phyloP scores from a whole-genome alignment of 108 stramenopile species.

The Skeletonema grethae region DNA sequence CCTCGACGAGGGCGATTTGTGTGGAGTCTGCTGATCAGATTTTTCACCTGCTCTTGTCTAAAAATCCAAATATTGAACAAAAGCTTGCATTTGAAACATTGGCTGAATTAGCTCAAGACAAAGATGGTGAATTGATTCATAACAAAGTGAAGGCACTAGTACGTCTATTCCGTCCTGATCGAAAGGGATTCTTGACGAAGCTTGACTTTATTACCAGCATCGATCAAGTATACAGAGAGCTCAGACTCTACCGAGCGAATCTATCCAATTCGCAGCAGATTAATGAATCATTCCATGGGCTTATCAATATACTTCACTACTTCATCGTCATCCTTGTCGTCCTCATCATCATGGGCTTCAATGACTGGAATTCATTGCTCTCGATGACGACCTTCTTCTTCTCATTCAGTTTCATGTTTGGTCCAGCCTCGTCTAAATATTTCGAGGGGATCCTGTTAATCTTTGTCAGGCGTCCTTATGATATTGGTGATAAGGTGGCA shows the following conservation, averaged over 20 bases:
- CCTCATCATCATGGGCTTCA: constrained; percentile 50
- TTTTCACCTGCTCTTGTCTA: constrained; percentile 50
- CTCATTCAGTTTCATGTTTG: constrained; percentile 64
- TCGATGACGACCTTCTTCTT: constrained; percentile 58
- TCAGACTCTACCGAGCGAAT: constrained; percentile 49
- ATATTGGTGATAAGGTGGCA: constrained; percentile 70
- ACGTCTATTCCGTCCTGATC: constrained; percentile 65
- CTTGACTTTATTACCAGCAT: constrained; percentile 41
- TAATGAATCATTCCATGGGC: constrained; percentile 56
- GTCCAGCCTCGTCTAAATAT: constrained; percentile 53
- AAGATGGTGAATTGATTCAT: constrained; percentile 22
- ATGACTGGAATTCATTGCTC: constrained; percentile 48
- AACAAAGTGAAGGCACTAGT: constrained; percentile 52
- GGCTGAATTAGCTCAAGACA: constrained; percentile 34
- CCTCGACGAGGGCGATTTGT: constrained; percentile 56
- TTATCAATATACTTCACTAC: constrained; percentile 63
- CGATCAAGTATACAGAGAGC: constrained; percentile 64
- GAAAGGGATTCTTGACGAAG: constrained; percentile 52
- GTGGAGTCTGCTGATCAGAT: constrained; percentile 62
- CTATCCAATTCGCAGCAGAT: constrained; percentile 51
- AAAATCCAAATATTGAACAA: constrained; percentile 18
- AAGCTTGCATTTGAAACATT: constrained; percentile 63
- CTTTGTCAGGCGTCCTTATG: constrained; percentile 64
- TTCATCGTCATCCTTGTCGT: constrained; percentile 45
- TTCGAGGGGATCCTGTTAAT: constrained; percentile 71